Evolutionary conservation across 805 yeast genomes (phyloP).

Genomic region (Lipomyces oligophaga): DNA sequence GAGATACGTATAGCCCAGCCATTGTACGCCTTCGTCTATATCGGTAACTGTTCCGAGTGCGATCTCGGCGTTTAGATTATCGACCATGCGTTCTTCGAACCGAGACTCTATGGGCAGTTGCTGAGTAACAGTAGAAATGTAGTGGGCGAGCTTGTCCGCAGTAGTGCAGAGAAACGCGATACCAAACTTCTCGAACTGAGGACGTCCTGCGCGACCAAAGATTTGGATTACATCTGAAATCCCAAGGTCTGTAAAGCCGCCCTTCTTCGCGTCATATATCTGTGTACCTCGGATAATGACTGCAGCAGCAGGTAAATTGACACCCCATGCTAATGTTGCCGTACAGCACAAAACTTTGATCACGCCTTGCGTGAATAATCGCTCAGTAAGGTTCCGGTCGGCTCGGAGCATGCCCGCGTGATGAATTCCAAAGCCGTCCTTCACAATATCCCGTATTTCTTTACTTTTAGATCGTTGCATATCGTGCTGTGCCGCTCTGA

Average conservation of each 20-base stretch:
- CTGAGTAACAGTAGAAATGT: slow-evolving; percentile 81
- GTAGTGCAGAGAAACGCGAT: slow-evolving; percentile 88
- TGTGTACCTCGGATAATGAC: slow-evolving; percentile 96
- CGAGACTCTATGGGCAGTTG: slow-evolving; percentile 95
- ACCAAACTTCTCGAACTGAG: slow-evolving; percentile 89
- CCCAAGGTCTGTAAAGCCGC: slow-evolving; percentile 91
- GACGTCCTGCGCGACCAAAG: slow-evolving; percentile 99
- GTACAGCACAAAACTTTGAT: slow-evolving; percentile 91
- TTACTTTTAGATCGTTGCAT: slow-evolving; percentile 63
- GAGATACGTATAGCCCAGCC: slow-evolving; percentile 97
- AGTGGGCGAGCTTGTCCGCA: slow-evolving; percentile 75
- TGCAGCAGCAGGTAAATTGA: slow-evolving; percentile 94
- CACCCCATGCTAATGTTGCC: slow-evolving; percentile 99
- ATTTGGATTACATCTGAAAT: slow-evolving; percentile 96
- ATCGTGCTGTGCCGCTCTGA: slow-evolving; percentile 51
- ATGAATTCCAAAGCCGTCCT: slow-evolving; percentile 83
- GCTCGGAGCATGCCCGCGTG: slow-evolving; percentile 96
- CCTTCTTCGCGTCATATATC: slow-evolving; percentile 87
- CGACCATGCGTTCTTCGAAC: slow-evolving; percentile 72
- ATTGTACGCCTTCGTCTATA: slow-evolving; percentile 88
- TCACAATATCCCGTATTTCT: slow-evolving; percentile 77
- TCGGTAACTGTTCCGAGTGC: slow-evolving; percentile 93
- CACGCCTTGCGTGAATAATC: slow-evolving; percentile 78
- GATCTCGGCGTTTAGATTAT: slow-evolving; percentile 93
- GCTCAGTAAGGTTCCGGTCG: slow-evolving; percentile 86